Evolutionary conservation across 352 stramenopile genomes (phyloP), one percentile per base, ranked within the genome.

Genomic region (Elongisporangium prolatum): DNA sequence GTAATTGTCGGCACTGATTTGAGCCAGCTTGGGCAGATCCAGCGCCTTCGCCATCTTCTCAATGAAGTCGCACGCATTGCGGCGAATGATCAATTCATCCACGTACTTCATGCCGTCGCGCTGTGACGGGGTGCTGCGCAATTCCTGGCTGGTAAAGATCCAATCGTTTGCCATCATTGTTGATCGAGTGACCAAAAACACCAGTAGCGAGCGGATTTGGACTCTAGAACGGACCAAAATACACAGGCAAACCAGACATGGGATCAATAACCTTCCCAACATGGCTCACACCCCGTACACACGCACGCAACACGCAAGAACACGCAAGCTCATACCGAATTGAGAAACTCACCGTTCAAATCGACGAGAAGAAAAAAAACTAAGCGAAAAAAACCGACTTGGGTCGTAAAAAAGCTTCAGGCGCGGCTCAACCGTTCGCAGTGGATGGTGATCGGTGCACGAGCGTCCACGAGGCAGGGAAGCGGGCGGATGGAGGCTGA

Each of bases 1-100:
- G 52, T 85, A 96, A 50, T 91, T 89, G 68, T 88, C 76, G 20
- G 84, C 88, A 48, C 79, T 94, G 60, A 89, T 88, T 55, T 92
- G 80, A 51, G 81, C 82, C 8, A 95, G 74, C 60, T 92, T 93
- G 17, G 86, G 81, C 44, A 96, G 58, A 55, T 93, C 76, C 34
- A 96, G 56, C 3, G 72, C 61, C 50, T 91, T 91, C 21, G 78
- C 75, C 64, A 96, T 84, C 69, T 90, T 90, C 68, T 95, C 87
- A 22, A 95, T 89, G 20, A 93, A 92, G 63, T 90, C 75, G 52
- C 86, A 95, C 16, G 77, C 82, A 55, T 89, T 87, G 49, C 79
- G 78, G 37, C 84, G 84, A 4, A 86, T 64, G 40, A 87, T 62
- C 10, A 91, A 73, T 67, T 92, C 79, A 49, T 93, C 86, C 20